Evolutionary conservation across 139 green algal species (phyloP), one percentile per base, ranked within the genome.

Genomic region (Marvania coccoides): DNA sequence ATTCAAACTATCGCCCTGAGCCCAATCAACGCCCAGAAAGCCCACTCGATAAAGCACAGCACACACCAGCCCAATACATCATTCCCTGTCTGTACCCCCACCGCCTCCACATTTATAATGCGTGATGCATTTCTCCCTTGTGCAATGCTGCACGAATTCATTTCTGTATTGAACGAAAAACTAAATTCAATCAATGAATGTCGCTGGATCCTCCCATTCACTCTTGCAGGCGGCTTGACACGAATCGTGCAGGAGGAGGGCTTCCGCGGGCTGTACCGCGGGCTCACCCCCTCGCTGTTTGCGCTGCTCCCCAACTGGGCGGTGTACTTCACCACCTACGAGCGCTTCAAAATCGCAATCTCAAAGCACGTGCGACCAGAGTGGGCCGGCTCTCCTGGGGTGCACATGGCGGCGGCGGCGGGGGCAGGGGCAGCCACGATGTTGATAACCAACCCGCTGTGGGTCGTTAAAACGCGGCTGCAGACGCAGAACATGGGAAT

Each of bases 271-370:
- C 66, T 98, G 57, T 98, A 98, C 74, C 65, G 86, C 3, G 94
- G 94, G 0, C 78, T 99, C 4, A 87, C 86, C 0, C 94, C 94
- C 24, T 97, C 94, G 3, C 70, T 99, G 3, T 69, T 97, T 29
- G 94, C 94, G 3, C 80, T 99, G 58, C 83, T 98, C 26, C 94
- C 94, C 31, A 99, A 97, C 70, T 99, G 94, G 94, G 94, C 92
- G 8, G 91, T 97, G 6, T 98, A 98, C 76, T 98, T 98, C 65
- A 84, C 88, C 9, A 82, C 90, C 1, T 97, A 97, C 61, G 91
- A 95, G 65, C 76, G 82, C 36, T 67, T 97, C 10, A 97, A 97
- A 73, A 56, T 40, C 8, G 62, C 67, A 3, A 71, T 85, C 6
- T 51, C 31, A 26, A 58, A 28, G 13, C 61, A 56, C 12, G 62